Conservation (phyloP, 768 basidiomycete species). For the Russula ochroleuca region DNA sequence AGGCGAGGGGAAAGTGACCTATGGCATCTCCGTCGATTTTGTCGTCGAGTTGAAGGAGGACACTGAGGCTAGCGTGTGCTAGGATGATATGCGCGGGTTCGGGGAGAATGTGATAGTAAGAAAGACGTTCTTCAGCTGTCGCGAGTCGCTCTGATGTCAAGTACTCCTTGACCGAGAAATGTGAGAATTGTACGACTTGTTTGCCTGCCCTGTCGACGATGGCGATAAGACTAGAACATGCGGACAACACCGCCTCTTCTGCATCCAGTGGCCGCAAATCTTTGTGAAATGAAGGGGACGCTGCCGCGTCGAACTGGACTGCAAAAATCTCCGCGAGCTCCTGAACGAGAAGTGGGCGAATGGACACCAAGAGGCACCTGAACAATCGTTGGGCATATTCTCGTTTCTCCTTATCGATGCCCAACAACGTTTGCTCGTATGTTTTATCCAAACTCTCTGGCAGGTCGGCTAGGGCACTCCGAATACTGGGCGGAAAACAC, state of each 20-base stretch:
- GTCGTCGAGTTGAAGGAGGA: slow-evolving; percentile 11
- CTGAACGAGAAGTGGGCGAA: slow-evolving; percentile 3
- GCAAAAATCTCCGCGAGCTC: slow-evolving; percentile 17
- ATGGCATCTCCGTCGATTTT: not conserved
- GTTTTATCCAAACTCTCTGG: slow-evolving; percentile 5
- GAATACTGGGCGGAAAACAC: not conserved
- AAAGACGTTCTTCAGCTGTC: not conserved
- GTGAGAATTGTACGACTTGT: slow-evolving; percentile 11
- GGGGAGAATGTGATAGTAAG: slow-evolving; percentile 9
- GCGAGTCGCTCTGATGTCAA: slow-evolving; percentile 12
- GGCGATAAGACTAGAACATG: slow-evolving; percentile 4
- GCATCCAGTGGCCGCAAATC: slow-evolving; percentile 3
- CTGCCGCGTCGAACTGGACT: not conserved
- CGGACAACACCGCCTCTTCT: slow-evolving; percentile 6
- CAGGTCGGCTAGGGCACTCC: not conserved
- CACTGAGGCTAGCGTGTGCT: not conserved
- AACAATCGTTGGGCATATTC: slow-evolving; percentile 6
- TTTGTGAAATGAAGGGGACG: not conserved
- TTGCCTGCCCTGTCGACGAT: not conserved
- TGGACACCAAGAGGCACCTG: not conserved
- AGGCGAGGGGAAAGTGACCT: not conserved
- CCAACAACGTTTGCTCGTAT: not conserved
- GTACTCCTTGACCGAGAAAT: slow-evolving; percentile 23
- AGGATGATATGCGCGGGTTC: slow-evolving; percentile 9
- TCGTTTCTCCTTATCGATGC: not conserved